Percentiles rank a stretch among this genome's conserved stretches.
Conservation (phyloP, 1,284 basidiomycete species). For the Pyrrhoderma lamaoense region DNA sequence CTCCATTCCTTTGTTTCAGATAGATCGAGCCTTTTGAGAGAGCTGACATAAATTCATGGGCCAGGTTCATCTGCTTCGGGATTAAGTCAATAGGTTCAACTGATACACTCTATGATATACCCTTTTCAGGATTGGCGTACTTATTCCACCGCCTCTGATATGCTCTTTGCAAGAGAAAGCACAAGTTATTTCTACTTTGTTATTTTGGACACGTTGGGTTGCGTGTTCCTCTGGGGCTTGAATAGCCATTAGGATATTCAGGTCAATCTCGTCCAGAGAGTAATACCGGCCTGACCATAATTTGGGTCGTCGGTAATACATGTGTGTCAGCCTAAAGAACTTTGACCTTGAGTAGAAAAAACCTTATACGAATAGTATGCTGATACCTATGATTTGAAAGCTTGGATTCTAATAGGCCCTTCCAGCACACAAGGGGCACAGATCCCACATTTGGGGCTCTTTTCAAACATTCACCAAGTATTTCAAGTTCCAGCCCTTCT, state of each 20-base stretch:
- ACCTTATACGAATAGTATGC: too few species aligned
- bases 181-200: neutral
- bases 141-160: constrained; percentile 1
- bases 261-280: constrained; percentile 35
- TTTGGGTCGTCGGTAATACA: constrained; percentile 46
- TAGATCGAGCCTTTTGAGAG: neutral
- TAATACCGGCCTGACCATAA: constrained; percentile 48
- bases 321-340: constrained; percentile 20
- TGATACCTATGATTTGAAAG: too few species aligned
- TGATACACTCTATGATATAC: neutral
- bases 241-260: constrained; percentile 23
- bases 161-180: neutral
- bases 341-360: too few species aligned
- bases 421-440: too few species aligned
- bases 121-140: neutral
- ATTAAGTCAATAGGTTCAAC: too few species aligned
- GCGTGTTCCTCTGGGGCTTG: constrained; percentile 1
- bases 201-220: neutral
- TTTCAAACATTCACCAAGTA: too few species aligned
- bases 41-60: constrained; percentile 16
- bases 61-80: constrained; percentile 13
- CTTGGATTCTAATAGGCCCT: too few species aligned
- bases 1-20: too few species aligned
- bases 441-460: too few species aligned
- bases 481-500: too few species aligned